Base-by-base conservation (phyloP, 139 green algal species). In the Closterium sp. region DNA sequence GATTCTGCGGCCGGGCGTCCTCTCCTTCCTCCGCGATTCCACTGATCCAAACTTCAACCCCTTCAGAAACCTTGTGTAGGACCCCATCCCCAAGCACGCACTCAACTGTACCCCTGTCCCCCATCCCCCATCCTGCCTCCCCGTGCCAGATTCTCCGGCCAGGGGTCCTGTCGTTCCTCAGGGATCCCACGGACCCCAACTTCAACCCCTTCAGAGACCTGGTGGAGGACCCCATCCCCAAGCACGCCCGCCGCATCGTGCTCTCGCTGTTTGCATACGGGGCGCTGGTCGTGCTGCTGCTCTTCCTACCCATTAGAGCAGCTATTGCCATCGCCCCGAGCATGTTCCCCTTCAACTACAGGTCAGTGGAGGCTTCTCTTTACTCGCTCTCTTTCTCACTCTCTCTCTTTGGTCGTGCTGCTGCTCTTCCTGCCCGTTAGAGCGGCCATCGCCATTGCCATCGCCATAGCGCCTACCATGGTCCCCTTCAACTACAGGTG, bases 181-280 rank as follows among this genome's bases (percentile, higher is more conserved):
- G 93, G 0, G 93, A 95, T 34, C 93, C 93, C 81, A 66, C 93
- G 5, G 93, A 95, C 55, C 93, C 93, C 33, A 91, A 95, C 38
- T 95, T 92, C 93, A 93, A 95, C 43, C 93, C 93, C 1, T 91
- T 95, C 76, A 30, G 93, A 0, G 93, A 95, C 83, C 92, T 95
- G 9, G 88, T 95, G 9, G 90, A 95, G 30, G 93, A 95, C 21
- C 93, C 93, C n/a, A 21, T 95, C 21, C 84, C 21, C 85, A 93
- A 91, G 81, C 93, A 95, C 89, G 34, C 87, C 32, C 69, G 93
- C 31, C 90, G 92, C 86, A 84, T 95, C 69, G 25, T 91, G 28
- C 33, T 95, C 34, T 93, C 87, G 23, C 25, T 89, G 31, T 31
- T 95, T 8, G 85, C 95, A 38, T 95, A 95, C 31, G 93, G 92